Evolutionary conservation across 805 yeast genomes (phyloP).

Genomic region (Saccharomycopsis sp.): DNA sequence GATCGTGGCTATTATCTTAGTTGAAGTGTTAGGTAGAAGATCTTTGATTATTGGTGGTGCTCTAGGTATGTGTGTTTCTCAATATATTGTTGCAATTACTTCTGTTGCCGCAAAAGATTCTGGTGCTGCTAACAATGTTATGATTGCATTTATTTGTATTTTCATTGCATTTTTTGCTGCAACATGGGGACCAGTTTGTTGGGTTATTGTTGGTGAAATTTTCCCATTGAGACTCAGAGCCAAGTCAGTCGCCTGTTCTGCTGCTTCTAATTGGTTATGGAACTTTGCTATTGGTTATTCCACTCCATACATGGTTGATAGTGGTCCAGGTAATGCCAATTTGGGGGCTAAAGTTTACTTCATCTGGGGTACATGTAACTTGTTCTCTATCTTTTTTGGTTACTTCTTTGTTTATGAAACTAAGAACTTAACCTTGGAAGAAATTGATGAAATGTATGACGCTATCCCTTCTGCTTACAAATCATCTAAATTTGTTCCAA

Average conservation of each 20-base stretch:
- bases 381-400: conserved; percentile 49
- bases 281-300: conserved; percentile 73
- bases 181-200: conserved; percentile 78
- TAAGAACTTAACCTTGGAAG: conserved; percentile 60
- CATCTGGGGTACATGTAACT: conserved; percentile 68
- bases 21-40: conserved; percentile 64
- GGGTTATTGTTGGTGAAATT: conserved; percentile 58
- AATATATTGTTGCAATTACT: conserved; percentile 52
- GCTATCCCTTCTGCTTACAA: neutral
- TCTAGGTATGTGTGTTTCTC: conserved; percentile 53
- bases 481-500: neutral
- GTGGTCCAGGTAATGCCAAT: conserved; percentile 53
- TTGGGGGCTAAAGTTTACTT: conserved; percentile 61
- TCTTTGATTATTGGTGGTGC: conserved; percentile 55
- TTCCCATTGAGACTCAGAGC: conserved; percentile 73
- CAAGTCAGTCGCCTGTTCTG: conserved; percentile 61
- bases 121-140: conserved; percentile 36
- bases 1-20: conserved; percentile 44
- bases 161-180: conserved; percentile 75
- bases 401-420: conserved; percentile 57
- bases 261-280: conserved; percentile 75
- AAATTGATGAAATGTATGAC: conserved; percentile 54
- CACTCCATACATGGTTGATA: conserved; percentile 65
- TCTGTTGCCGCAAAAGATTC: conserved; percentile 27
- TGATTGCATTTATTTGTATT: conserved; percentile 46